Evolutionary conservation across 73 alveolate genomes (phyloP), one percentile per base, ranked within the genome.

Genomic region (Stentor coeruleus): DNA sequence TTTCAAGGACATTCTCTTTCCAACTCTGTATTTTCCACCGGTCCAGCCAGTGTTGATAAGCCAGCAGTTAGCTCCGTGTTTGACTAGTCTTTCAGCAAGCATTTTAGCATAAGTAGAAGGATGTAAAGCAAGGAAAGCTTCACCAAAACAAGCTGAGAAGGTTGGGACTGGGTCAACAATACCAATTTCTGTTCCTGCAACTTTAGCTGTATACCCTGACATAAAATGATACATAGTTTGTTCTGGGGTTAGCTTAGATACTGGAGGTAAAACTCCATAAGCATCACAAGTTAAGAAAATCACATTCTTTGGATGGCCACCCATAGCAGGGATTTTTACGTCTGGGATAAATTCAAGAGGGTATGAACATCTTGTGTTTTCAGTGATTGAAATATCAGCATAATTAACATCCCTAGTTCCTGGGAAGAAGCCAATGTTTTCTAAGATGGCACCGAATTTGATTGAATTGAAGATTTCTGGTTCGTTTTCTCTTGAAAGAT

Each of bases 101-200:
- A 96, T 92, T 81, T 93, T 87, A 2, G 99, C 98, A 76, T 96
- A 96, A 77, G 83, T 77, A 86, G 87, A 90, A 33, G 98, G 99
- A 84, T 96, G 99, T 72, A 91, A 92, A 40, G 97, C 96, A 84
- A 96, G 84, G 93, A 96, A 96, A 35, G 99, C 98, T 38, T 93
- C 98, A 35, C 98, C 98, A 86, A 95, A 96, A 87, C 98, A 96
- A 30, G 99, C 98, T n/a, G 98, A 96, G 93, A 96, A 96, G 30
- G 98, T 93, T 38, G 98, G 95, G 1, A 77, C 90, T 28, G 99
- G 98, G 90, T n/a, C n/a, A n/a, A n/a, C n/a, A n/a, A n/a, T n/a
- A n/a, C n/a, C n/a, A n/a, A n/a, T 88, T 90, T 93, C 98, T 72
- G 98, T 94, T 58, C 98, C 98, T 3, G 98, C 99, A 74, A 96